phyloP scores from a whole-genome alignment of 192 early-diverging fungal species.

The Podila verticillata region DNA sequence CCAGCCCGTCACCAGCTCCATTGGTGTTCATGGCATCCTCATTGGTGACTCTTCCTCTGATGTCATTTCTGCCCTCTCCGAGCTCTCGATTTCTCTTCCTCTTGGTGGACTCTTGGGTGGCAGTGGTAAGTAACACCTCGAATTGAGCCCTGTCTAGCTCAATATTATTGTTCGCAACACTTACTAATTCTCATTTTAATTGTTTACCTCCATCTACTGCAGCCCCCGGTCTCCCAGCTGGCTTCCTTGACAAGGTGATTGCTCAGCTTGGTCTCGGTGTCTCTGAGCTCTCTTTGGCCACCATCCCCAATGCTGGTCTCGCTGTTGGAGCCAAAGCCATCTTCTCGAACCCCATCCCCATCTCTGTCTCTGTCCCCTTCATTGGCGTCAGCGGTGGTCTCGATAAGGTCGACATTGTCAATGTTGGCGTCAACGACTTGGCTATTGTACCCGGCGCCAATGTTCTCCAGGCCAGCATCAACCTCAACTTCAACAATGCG shows the following conservation, averaged over 20 bases:
- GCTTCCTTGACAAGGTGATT: conserved; percentile 21
- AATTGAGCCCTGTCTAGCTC: neutral
- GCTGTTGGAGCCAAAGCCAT: conserved; percentile 28
- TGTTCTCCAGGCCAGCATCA: conserved; percentile 30
- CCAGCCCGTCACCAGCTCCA: conserved; percentile 29
- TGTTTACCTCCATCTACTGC: neutral
- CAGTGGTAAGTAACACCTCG: conserved; percentile 8
- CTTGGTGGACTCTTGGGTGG: conserved; percentile 33
- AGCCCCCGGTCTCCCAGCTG: conserved; percentile 26
- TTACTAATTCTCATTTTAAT: neutral
- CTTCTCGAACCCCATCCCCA: conserved; percentile 47
- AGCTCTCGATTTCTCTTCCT: conserved; percentile 26
- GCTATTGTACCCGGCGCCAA: conserved; percentile 30
- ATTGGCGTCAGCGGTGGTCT: conserved; percentile 43
- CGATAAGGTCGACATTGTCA: conserved; percentile 33
- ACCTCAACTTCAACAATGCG: conserved; percentile 45
- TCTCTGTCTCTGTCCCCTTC: conserved; percentile 43
- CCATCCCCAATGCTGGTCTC: conserved; percentile 46
- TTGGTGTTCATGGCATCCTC: conserved; percentile 38
- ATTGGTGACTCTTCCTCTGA: conserved; percentile 29
- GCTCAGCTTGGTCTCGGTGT: conserved; percentile 34
- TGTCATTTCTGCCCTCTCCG: conserved; percentile 36
- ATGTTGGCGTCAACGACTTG: conserved; percentile 34
- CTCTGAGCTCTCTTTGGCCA: conserved; percentile 35
- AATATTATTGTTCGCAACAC: neutral